Evolutionary conservation across 2,329 filamentous ascomycete species (phyloP).

Genomic region (Juglanconis sp.): DNA sequence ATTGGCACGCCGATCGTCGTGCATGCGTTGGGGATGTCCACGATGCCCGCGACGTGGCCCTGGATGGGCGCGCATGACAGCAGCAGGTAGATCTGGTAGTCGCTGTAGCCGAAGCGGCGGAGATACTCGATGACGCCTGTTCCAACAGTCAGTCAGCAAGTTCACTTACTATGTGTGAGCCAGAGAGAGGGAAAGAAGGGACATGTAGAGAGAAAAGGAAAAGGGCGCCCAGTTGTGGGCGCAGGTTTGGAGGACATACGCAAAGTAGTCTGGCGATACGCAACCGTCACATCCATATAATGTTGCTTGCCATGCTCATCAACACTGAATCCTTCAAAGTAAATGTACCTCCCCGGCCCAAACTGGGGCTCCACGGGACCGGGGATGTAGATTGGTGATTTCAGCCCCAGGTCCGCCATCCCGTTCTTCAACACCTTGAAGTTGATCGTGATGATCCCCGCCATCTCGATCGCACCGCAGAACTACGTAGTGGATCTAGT

Average conservation of each 20-base stretch:
- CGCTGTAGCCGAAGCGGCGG: constrained; percentile 65
- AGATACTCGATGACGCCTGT: constrained; percentile 74
- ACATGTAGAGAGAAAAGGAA: neutral
- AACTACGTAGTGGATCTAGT: constrained; percentile 40
- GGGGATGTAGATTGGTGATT: constrained; percentile 79
- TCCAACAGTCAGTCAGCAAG: neutral
- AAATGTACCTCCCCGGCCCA: constrained; percentile 75
- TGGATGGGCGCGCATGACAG: constrained; percentile 83
- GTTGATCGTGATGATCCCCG: constrained; percentile 84
- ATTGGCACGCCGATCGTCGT: constrained; percentile 85
- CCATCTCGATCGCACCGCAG: constrained; percentile 91
- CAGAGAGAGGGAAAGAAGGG: neutral
- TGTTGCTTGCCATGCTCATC: constrained; percentile 87
- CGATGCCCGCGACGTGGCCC: constrained; percentile 84
- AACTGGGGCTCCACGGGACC: constrained; percentile 88
- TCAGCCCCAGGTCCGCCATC: constrained; percentile 69
- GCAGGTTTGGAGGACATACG: constrained; percentile 27
- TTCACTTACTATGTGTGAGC: neutral
- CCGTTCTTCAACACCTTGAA: constrained; percentile 84
- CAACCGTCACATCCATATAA: constrained; percentile 81
- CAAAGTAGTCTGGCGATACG: constrained; percentile 78
- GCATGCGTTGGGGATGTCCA: constrained; percentile 88
- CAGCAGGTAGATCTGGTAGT: constrained; percentile 81
- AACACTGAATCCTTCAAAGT: constrained; percentile 87
- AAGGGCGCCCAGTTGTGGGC: neutral